Base-by-base conservation (phyloP, 148 eudicot genomes). In the Silene uniflora region DNA sequence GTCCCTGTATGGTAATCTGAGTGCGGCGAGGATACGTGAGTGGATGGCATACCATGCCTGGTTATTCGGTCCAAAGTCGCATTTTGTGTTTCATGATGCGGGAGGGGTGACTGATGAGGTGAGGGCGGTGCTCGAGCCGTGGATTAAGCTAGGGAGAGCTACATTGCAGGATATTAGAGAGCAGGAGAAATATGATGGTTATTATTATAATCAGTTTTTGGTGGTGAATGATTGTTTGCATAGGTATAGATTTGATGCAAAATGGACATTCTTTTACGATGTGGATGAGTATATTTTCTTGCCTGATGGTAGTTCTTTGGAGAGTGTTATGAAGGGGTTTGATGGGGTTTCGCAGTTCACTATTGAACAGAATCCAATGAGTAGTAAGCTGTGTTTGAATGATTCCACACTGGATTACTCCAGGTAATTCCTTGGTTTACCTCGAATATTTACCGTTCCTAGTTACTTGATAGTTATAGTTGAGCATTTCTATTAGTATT, bases 361-460 rank as follows among this genome's bases (percentile, higher is more conserved):
- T 17, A 83, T 89, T 73, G 88, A 89, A 87, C 91, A 89, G 65
- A 85, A 86, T 82, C 73, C 91, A 9, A 87, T 89, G 91, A 81
- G 85, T 11, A 89, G 85, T 71, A 54, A 62, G 52, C 88, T 89
- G 47, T 89, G 91, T 67, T 70, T 89, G 69, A 85, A 83, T 80
- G 84, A 87, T 46, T 84, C 89, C 0, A 19, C 78, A 13, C 80
- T 35, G 4, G 81, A 83, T 52, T 84, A 81, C 72, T 17, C 80
- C 67, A 89, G 89, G 91, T 88, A 76, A 17, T 54, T 44, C 5
- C 19, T 32, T 21, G 5, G 7, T 79, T 64, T 4, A 11, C 5
- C 71, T n/a, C 14, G 14, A 21, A 22, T 69, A 9, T 1, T n/a
- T 52, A 19, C 25, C 11, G 7, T 64, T 75, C 22, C 0, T 25